Base-by-base conservation (phyloP, 805 yeast genomes). In the Ogataea philodendri region DNA sequence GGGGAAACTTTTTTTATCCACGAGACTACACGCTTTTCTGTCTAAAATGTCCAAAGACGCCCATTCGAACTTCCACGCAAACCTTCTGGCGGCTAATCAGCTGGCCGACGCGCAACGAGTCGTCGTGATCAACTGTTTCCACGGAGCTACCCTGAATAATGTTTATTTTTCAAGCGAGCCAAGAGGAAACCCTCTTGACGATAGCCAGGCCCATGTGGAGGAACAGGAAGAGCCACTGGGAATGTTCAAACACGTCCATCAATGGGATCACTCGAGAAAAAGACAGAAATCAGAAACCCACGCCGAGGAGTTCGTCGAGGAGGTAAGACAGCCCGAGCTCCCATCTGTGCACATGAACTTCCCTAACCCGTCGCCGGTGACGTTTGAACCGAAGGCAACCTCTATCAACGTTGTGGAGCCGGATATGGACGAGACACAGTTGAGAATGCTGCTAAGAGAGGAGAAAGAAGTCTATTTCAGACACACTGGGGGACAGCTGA, bases 101-200 rank as follows among this genome's bases (percentile, higher is more conserved):
- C n/a, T n/a, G n/a, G n/a, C n/a, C n/a, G n/a, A n/a, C n/a, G n/a
- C n/a, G n/a, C n/a, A n/a, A n/a, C n/a, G n/a, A n/a, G n/a, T n/a
- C n/a, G n/a, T n/a, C 19, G 29, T 35, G n/a, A 16, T 35, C 25
- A 35, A 35, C 19, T 35, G 39, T 23, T 35, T 35, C 18, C 33
- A 35, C n/a, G 39, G 39, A 3, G 39, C 39, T 5, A 29, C 32
- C 15, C 17, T 35, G 15, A 35, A 17, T n/a, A 25, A 35, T 21
- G 39, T 35, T 11, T 25, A 24, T 20, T 35, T 35, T 13, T 15
- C 29, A 11, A 29, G 19, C 26, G 33, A 29, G 7, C n/a, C 10
- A 25, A 35, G 22, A 13, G 29, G 25, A 6, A 23, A 23, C 7
- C 26, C 17, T 15, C 10, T 29, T n/a, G 22, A 18, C 14, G 18